Conservation (phyloP, 1,284 basidiomycete species). For the Chalciporus sp. region DNA sequence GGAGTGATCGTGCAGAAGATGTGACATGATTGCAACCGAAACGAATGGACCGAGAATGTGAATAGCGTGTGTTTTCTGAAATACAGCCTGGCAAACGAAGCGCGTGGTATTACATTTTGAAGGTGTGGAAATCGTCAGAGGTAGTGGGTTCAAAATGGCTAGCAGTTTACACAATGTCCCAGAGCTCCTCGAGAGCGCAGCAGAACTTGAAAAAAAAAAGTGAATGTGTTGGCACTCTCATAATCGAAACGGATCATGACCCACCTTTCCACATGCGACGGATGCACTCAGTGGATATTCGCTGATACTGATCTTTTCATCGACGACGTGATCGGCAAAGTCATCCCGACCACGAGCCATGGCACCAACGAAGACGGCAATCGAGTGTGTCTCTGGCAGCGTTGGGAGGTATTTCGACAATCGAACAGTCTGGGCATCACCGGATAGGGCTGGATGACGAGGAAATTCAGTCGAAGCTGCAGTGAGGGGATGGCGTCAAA, state of each 20-base stretch:
- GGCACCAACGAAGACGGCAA: conserved; percentile 97
- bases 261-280: conserved; percentile 94
- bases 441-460: conserved; percentile 74
- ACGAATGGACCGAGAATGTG: conserved; percentile 4
- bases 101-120: conserved; percentile 17
- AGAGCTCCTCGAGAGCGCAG: conserved; percentile 66
- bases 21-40: conserved; percentile 7
- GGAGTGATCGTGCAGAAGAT: conserved; percentile 7
- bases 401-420: conserved; percentile 83
- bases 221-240: conserved; percentile 3
- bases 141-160: neutral
- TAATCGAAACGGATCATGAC: conserved; percentile 23
- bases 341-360: conserved; percentile 96
- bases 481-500: conserved; percentile 19
- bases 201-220: conserved; percentile 52
- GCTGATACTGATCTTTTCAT: conserved; percentile 97
- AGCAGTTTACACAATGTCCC: conserved; percentile 53
- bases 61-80: conserved; percentile 15
- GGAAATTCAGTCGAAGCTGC: conserved; percentile 19
- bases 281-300: conserved; percentile 94
- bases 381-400: conserved; percentile 83
- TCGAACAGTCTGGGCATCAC: conserved; percentile 85
- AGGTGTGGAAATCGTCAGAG: conserved; percentile 2
- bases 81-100: conserved; percentile 15
- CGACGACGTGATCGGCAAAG: conserved; percentile 96